Evolutionary conservation across 2,329 filamentous ascomycete species (phyloP).

Genomic region (Epichloe aotearoae): DNA sequence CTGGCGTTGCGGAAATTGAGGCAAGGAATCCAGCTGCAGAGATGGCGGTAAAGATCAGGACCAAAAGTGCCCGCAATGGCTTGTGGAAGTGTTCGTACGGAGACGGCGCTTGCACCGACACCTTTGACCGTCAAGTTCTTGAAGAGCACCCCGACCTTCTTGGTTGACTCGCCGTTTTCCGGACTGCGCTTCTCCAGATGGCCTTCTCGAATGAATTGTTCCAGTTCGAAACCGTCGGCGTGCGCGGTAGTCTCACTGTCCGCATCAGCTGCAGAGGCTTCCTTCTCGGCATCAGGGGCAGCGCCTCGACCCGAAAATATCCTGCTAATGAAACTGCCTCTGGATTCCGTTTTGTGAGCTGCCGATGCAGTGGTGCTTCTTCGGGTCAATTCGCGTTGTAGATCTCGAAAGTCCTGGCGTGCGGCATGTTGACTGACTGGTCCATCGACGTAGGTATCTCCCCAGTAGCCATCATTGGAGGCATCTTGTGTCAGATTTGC

Average conservation of each 20-base stretch:
- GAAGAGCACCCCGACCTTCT: conserved; percentile 67
- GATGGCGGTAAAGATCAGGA: conserved; percentile 57
- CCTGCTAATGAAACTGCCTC: background rate
- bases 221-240: conserved; percentile 52
- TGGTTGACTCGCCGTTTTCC: conserved; percentile 43
- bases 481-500: background rate
- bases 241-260: conserved; percentile 1
- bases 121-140: conserved; percentile 66
- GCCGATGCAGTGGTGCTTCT: conserved; percentile 7
- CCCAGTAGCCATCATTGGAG: conserved; percentile 13
- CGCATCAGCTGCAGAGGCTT: background rate
- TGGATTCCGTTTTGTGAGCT: background rate
- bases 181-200: conserved; percentile 58
- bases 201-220: conserved; percentile 58
- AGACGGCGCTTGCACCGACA: conserved; percentile 49
- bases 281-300: conserved; percentile 2
- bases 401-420: conserved; percentile 10
- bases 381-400: conserved; percentile 12
- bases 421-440: conserved; percentile 9
- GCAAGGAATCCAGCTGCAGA: conserved; percentile 28
- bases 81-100: conserved; percentile 60
- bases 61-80: conserved; percentile 69
- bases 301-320: background rate
- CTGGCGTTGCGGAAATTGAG: conserved; percentile 1
- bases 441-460: conserved; percentile 12